A percentile compares a stretch with the other conserved stretches of the same genome.
Evolutionary conservation across 441 rosid genomes (phyloP).

Genomic region (Macaranga tanarius): DNA sequence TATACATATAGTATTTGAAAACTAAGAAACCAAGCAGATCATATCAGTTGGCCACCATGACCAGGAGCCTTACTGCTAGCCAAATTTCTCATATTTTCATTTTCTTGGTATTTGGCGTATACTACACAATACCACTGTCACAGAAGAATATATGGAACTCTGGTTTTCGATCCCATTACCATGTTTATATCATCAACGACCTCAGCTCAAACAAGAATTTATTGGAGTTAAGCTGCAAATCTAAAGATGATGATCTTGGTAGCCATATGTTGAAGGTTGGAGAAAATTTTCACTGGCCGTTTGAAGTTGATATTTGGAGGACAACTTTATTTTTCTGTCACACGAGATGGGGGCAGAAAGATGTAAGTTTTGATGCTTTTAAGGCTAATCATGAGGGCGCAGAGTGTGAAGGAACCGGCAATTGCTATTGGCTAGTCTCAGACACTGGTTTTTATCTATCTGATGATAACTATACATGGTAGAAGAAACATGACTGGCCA

Average conservation of each 20-base stretch:
- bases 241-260: slow-evolving; percentile 29
- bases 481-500: background rate
- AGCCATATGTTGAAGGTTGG: slow-evolving; percentile 4
- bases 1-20: no score
- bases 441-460: slow-evolving; percentile 14
- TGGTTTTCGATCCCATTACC: no score
- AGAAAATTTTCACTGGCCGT: slow-evolving; percentile 11
- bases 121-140: no score
- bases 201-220: no score
- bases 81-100: background rate
- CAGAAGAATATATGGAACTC: background rate
- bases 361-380: slow-evolving; percentile 5
- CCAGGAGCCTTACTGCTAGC: background rate
- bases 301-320: slow-evolving; percentile 5
- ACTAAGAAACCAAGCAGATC: background rate
- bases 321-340: slow-evolving; percentile 26
- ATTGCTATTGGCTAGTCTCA: background rate
- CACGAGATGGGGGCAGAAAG: background rate
- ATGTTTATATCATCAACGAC: no score
- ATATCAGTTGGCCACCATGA: background rate
- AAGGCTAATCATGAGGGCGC: background rate
- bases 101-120: background rate
- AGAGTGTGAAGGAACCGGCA: background rate
- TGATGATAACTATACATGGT: slow-evolving; percentile 2
- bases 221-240: slow-evolving; percentile 27